A percentile compares a stretch with the other conserved stretches of the same genome.
Conservation (phyloP, 2,329 filamentous ascomycete genomes). For the Biscogniauxia mediterranea region DNA sequence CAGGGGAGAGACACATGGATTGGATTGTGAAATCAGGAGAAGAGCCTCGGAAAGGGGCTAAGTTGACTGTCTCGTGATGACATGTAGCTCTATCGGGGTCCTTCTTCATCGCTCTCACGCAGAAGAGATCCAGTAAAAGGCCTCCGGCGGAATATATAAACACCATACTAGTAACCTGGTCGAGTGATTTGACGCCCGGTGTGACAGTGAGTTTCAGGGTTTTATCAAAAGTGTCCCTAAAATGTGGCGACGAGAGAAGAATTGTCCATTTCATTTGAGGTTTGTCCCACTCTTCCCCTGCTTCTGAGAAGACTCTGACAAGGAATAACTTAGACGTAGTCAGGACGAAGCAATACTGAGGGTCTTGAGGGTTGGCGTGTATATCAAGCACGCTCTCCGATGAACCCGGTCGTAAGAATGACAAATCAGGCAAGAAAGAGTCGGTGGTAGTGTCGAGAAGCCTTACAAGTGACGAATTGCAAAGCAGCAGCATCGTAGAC, state of each 20-base stretch:
- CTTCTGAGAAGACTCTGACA: constrained; percentile 19
- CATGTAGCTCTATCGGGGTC: constrained; percentile 22
- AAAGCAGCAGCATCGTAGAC: constrained; percentile 54
- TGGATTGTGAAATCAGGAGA: constrained; percentile 11
- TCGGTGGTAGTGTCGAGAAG: constrained; percentile 28
- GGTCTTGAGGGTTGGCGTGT: constrained; percentile 24
- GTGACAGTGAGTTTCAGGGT: constrained; percentile 41
- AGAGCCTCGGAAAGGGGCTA: constrained; percentile 10
- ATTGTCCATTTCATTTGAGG: constrained; percentile 27
- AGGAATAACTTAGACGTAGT: constrained; percentile 31
- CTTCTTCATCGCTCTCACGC: constrained; percentile 19
- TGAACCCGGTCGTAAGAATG: constrained; percentile 20
- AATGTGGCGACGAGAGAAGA: constrained; percentile 45
- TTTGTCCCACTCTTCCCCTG: constrained; percentile 20
- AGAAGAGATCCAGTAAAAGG: constrained; percentile 28
- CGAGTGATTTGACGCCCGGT: constrained; percentile 18
- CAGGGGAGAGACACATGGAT: constrained; percentile 23
- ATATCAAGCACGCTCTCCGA: constrained; percentile 30
- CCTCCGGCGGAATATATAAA: constrained; percentile 27
- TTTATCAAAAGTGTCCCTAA: constrained; percentile 37
- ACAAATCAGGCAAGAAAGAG: constrained; percentile 26
- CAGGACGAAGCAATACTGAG: constrained; percentile 30
- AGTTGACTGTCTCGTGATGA: constrained; percentile 22
- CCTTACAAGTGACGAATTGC: constrained; percentile 28
- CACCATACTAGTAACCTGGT: constrained; percentile 20